Evolutionary conservation across 164 flowering plant species (phyloP).

Genomic region (Nymphaea colorata): DNA sequence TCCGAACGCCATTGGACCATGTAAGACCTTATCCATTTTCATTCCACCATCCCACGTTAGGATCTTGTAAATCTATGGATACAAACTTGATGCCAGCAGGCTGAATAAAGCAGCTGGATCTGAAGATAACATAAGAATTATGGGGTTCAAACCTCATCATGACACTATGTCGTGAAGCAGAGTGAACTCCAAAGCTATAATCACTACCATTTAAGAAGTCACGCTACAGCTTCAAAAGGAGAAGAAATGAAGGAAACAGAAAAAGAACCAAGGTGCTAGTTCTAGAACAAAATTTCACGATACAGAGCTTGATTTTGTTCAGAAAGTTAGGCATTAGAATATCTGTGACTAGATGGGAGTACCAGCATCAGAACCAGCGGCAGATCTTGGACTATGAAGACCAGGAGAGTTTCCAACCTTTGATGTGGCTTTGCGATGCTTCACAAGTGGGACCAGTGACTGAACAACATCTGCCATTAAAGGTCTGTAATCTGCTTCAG

Average conservation of each 20-base stretch:
- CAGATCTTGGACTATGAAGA: constrained; percentile 30
- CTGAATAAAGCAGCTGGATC: no score
- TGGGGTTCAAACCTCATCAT: not conserved
- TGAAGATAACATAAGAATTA: no score
- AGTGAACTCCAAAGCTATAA: not conserved
- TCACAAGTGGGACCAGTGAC: constrained; percentile 80
- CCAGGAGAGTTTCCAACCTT: constrained; percentile 39
- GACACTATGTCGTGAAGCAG: not conserved
- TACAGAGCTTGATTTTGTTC: not conserved
- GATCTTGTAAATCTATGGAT: no score
- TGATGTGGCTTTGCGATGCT: constrained; percentile 31
- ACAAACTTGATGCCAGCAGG: no score
- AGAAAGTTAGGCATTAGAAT: not conserved
- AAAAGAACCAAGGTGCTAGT: not conserved
- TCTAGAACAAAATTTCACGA: not conserved
- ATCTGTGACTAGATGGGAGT: not conserved
- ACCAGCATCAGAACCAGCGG: constrained; percentile 5
- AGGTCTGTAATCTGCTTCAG: constrained; percentile 93
- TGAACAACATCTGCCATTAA: constrained; percentile 95
- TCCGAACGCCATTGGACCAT: no score
- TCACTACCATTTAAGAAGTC: not conserved
- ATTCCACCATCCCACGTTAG: no score
- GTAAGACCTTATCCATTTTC: no score
- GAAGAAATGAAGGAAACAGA: not conserved
- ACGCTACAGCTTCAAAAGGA: not conserved